A percentile compares a stretch with the other conserved stretches of the same genome.
phyloP scores from a whole-genome alignment of 495 filamentous ascomycete genomes.

The Daldinia caldariorum region DNA sequence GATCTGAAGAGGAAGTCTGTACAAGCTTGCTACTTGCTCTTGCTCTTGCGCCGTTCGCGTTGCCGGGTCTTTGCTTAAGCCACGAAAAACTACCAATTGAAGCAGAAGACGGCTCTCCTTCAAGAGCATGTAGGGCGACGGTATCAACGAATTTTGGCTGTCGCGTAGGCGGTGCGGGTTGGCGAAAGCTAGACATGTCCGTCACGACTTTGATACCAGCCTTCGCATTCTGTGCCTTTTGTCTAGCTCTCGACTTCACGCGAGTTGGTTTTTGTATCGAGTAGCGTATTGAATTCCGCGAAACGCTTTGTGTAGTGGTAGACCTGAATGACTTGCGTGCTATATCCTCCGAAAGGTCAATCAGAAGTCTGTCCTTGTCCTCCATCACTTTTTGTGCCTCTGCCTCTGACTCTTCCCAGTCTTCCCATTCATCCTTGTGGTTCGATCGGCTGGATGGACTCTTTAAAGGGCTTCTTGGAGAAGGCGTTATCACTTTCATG shows the following conservation, averaged over 20 bases:
- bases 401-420: conserved; percentile 62
- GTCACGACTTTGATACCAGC: conserved; percentile 75
- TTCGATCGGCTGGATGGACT: conserved; percentile 10
- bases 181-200: conserved; percentile 57
- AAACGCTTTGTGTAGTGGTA: conserved; percentile 26
- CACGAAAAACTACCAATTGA: conserved; percentile 56
- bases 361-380: conserved; percentile 44
- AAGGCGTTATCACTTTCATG: conserved; percentile 36
- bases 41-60: conserved; percentile 43
- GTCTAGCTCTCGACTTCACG: conserved; percentile 58
- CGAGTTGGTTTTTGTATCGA: conserved; percentile 45
- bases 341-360: conserved; percentile 37
- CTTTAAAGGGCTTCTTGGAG: conserved; percentile 31
- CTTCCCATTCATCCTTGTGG: conserved; percentile 47
- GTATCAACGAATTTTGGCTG: conserved; percentile 59
- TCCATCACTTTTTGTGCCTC: conserved; percentile 45
- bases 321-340: conserved; percentile 23
- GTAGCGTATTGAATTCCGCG: conserved; percentile 39
- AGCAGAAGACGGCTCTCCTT: conserved; percentile 53
- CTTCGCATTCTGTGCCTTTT: conserved; percentile 65
- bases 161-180: conserved; percentile 10
- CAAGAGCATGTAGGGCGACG: conserved; percentile 60
- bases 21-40: conserved; percentile 18
- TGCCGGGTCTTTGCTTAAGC: conserved; percentile 52
- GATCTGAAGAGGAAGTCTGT: conserved; percentile 53